A percentile compares a stretch with the other conserved stretches of the same genome.
These are phyloP conservation scores for Mycogone perniciosa DNA, from an alignment of 2,329 filamentous ascomycete genomes.

Conservation along the genomic window DNA sequence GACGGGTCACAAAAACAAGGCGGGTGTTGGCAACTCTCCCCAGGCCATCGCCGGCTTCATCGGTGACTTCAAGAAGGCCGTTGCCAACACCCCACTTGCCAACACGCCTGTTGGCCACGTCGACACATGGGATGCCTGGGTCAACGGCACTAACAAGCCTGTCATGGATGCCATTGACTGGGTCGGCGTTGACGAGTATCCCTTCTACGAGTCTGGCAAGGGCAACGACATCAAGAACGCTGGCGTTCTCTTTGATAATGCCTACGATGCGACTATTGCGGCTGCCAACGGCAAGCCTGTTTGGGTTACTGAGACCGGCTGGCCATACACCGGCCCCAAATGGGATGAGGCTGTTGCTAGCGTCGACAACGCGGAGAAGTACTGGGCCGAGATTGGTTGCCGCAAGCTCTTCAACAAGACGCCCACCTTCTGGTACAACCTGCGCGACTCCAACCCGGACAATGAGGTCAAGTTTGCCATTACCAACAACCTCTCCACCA, in stretches of 20 bases:
- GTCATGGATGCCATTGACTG: constrained; percentile 60
- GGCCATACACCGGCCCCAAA: constrained; percentile 50
- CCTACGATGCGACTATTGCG: constrained; percentile 37
- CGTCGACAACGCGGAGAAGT: constrained; percentile 53
- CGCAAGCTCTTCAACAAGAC: constrained; percentile 47
- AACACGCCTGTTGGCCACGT: constrained; percentile 56
- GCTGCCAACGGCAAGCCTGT: constrained; percentile 48
- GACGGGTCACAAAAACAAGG: constrained; percentile 57
- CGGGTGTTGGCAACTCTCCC: constrained; percentile 54
- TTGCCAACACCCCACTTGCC: constrained; percentile 40
- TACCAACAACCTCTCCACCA: constrained; percentile 46
- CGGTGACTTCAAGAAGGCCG: constrained; percentile 52
- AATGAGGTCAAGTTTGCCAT: constrained; percentile 54
- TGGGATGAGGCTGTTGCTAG: constrained; percentile 50
- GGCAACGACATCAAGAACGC: constrained; percentile 51
- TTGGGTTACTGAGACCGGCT: constrained; percentile 61
- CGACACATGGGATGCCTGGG: constrained; percentile 62
- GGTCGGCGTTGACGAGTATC: constrained; percentile 59
- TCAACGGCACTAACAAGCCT: constrained; percentile 50
- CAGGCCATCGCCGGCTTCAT: constrained; percentile 59
- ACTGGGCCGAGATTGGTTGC: constrained; percentile 59
- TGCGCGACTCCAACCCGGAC: constrained; percentile 55
- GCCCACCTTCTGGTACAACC: constrained; percentile 56
- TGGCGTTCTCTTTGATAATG: constrained; percentile 47
- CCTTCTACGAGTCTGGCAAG: constrained; percentile 56